Evolutionary conservation across 73 alveolate genomes (phyloP), one percentile per base, ranked within the genome.

Genomic region (Blepharisma stoltei): DNA sequence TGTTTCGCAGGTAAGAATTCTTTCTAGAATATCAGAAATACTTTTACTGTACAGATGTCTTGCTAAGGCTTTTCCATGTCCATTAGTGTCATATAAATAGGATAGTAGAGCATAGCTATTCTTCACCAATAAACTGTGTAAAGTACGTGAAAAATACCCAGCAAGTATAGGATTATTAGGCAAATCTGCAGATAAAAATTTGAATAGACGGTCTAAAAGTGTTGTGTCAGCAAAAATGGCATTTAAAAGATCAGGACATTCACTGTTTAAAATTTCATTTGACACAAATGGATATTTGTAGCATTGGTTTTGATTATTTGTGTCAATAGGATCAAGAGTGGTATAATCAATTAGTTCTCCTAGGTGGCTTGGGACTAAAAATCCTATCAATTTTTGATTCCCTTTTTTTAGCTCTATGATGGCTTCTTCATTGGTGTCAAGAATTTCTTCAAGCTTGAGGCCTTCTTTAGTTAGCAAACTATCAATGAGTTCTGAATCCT

Each of bases 401-500:
- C 45, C 18, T 14, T 9, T 60, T 60, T 60, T 60, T 14, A 60
- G 48, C 46, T 60, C 73, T 60, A 18, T 8, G 45, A 60, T 14
- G 4, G 23, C 18, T 60, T 60, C 73, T 18, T 8, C 23, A 38
- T 60, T 38, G 23, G 18, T 60, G 3, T 60, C 73, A n/a, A 60
- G 38, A 8, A 60, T 14, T 9, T 14, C 46, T 38, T 60, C 73
- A 9, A 60, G 46, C n/a, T n/a, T 20, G 18, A 60, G 48, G 37
- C 5, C 46, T 60, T 60, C 73, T 14, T n/a, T 20, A 47, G 18
- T 60, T n/a, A 60, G 45, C 2, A 60, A 9, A 9, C 4, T 60
- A 14, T 60, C 73, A 9, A 60, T 60, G 48, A 60, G 73, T 14
- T 60, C 46, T 9, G 73, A 60, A 38, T 60, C 23, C 18, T 25